phyloP scores from a whole-genome alignment of 768 basidiomycete species.

The Lanmaoa rubissima region DNA sequence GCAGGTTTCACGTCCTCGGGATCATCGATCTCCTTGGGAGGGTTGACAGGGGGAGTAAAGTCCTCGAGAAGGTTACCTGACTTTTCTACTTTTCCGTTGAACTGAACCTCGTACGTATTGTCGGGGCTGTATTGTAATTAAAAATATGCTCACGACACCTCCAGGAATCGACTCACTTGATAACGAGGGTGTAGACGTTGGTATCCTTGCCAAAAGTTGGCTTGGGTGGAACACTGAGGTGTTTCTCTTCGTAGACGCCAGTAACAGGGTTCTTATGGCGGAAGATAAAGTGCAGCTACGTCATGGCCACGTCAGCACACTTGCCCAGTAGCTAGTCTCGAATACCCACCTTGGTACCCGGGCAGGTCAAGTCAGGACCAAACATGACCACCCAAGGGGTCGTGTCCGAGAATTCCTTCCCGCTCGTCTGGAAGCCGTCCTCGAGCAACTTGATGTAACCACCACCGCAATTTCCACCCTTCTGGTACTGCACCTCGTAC shows the following conservation, averaged over 20 bases:
- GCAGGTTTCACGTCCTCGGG: conserved; percentile 86
- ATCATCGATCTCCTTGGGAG: conserved; percentile 90
- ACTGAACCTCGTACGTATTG: conserved; percentile 88
- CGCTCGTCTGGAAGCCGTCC: conserved; percentile 90
- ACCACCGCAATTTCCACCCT: conserved; percentile 98
- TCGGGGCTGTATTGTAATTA: conserved; percentile 62
- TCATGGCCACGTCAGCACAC: conserved; percentile 1
- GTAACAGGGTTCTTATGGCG: conserved; percentile 93
- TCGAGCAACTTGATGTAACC: conserved; percentile 97
- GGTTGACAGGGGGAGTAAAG: conserved; percentile 93
- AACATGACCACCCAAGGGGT: conserved; percentile 98
- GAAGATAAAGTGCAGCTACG: conserved; percentile 97
- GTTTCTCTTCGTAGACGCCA: conserved; percentile 96
- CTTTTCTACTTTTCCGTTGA: conserved; percentile 83
- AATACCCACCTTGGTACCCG: conserved; percentile 76
- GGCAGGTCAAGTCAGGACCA: conserved; percentile 93
- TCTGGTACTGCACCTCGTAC: conserved; percentile 99
- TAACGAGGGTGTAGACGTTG: conserved; percentile 90
- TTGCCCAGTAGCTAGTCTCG: too few relatives aligned
- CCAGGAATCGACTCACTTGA: conserved; percentile 62
- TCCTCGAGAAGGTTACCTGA: conserved; percentile 87
- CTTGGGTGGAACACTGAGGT: conserved; percentile 75
- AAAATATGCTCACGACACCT: not conserved
- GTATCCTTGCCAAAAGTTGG: conserved; percentile 89
- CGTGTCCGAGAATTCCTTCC: conserved; percentile 91